phyloP scores from a whole-genome alignment of 371 early-diverging fungal species.

The Mucor irregularis region DNA sequence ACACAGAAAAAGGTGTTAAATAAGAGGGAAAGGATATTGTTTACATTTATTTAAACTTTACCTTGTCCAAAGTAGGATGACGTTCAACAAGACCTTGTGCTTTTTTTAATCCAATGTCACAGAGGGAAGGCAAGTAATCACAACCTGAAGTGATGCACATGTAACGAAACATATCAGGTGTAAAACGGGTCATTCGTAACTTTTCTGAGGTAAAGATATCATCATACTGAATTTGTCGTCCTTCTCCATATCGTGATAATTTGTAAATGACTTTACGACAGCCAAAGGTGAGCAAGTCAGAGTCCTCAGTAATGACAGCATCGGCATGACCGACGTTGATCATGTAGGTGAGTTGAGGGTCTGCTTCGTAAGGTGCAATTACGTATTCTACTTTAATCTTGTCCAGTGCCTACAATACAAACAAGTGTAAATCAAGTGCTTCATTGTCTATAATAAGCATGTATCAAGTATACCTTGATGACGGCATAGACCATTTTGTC shows the following conservation, averaged over 20 bases:
- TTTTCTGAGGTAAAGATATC: background rate
- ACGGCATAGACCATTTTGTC: constrained; percentile 78
- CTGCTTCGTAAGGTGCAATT: constrained; percentile 99
- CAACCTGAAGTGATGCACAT: constrained; percentile 96
- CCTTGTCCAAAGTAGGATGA: background rate
- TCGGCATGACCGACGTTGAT: constrained; percentile 69
- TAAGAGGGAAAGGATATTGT: too few species aligned
- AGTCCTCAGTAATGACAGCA: constrained; percentile 97
- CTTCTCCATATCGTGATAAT: constrained; percentile 70
- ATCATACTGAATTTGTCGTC: background rate
- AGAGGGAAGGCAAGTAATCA: constrained; percentile 88
- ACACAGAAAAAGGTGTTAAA: too few species aligned
- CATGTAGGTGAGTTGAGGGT: constrained; percentile 95
- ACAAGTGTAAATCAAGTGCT: too few species aligned
- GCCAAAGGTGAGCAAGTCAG: constrained; percentile 96
- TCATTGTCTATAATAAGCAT: background rate
- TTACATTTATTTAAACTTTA: too few species aligned
- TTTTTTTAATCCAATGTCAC: constrained; percentile 84
- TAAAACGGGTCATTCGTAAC: background rate
- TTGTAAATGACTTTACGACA: constrained; percentile 76
- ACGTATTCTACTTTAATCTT: constrained; percentile 67
- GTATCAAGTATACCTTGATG: constrained; percentile 53
- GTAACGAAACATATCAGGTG: background rate
- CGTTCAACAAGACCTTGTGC: background rate
- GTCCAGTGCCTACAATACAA: background rate